Evolutionary conservation across 768 basidiomycete genomes (phyloP), one percentile per base, ranked within the genome.

Genomic region (Lentinus tigrinus): DNA sequence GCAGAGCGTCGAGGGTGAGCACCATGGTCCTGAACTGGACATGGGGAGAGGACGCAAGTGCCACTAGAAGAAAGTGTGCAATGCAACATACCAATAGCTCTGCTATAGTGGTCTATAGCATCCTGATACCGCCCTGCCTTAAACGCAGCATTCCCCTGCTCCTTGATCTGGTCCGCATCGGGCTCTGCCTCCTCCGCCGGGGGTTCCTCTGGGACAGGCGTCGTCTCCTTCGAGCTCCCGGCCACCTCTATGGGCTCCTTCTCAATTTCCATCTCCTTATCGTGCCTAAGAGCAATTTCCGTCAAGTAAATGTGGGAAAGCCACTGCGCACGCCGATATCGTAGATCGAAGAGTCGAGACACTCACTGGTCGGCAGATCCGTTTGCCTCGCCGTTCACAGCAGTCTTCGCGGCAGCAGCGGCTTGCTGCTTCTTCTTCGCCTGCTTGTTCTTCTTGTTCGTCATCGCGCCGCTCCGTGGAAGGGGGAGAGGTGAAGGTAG

Each of bases 81-180:
- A 31, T 3, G 31, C 3, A 24, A 57, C 71, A 24, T 52, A 82
- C 91, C 84, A 69, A 92, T 89, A 16, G 92, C 92, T 67, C 85
- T 80, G 58, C 85, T 81, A 73, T 94, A 94, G 1, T 83, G 72
- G 23, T 87, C 85, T 57, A 90, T 77, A n/a, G 91, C 91, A 14
- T 88, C 84, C 3, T 67, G 72, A 69, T 86, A 93, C 62, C 75
- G 76, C 54, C 77, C 81, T 3, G 78, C 80, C 69, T 87, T 91
- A 75, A 93, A 93, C 1, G 85, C 79, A 2, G 75, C 73, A 71
- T 94, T 94, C 14, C 92, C 92, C 53, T 82, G 74, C 66, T 91
- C 90, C 70, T 93, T 90, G 31, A 81, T 66, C 60, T 81, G 78
- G 65, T 89, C 85, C 8, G 88, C 71, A 24, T 83, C 83, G 24